Conservation (phyloP, 2,329 filamentous ascomycete genomes). For the Passalora sequoiae region DNA sequence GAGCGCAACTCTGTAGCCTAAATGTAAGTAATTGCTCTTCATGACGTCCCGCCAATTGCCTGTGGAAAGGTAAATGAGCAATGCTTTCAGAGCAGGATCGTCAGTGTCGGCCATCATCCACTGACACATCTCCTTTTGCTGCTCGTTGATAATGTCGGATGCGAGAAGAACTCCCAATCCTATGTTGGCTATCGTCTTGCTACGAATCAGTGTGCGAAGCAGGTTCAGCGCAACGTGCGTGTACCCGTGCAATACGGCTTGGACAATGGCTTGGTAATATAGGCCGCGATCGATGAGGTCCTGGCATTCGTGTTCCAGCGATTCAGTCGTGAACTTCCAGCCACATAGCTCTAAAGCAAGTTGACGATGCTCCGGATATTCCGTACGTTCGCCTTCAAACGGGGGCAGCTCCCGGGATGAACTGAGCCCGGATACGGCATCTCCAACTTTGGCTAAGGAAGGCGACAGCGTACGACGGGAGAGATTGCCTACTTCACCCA, state of each 20-base stretch:
- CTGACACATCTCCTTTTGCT: conserved; percentile 57
- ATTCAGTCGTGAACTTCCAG: conserved; percentile 58
- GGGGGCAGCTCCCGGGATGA: conserved; percentile 57
- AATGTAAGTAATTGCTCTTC: conserved; percentile 65
- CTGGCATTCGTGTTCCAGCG: conserved; percentile 46
- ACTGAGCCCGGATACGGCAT: conserved; percentile 58
- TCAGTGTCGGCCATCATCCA: conserved; percentile 62
- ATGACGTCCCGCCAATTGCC: conserved; percentile 72
- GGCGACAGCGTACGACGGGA: conserved; percentile 24
- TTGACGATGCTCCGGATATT: conserved; percentile 64
- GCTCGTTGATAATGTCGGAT: conserved; percentile 48
- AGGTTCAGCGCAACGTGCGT: conserved; percentile 64
- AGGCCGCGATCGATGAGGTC: conserved; percentile 49
- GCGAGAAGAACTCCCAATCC: conserved; percentile 47
- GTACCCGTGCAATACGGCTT: conserved; percentile 68
- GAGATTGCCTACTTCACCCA: conserved; percentile 50
- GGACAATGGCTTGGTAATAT: conserved; percentile 72
- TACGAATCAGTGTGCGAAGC: conserved; percentile 62
- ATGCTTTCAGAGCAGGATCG: conserved; percentile 73
- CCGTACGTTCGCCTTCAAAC: conserved; percentile 60
- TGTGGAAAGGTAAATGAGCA: conserved; percentile 71
- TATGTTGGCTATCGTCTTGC: conserved; percentile 58
- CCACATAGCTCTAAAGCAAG: conserved; percentile 70
- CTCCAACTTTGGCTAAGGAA: conserved; percentile 25
- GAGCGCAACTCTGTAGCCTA: conserved; percentile 68